Conservation (phyloP, 352 stramenopile genomes). For the Phytophthora capsici region DNA sequence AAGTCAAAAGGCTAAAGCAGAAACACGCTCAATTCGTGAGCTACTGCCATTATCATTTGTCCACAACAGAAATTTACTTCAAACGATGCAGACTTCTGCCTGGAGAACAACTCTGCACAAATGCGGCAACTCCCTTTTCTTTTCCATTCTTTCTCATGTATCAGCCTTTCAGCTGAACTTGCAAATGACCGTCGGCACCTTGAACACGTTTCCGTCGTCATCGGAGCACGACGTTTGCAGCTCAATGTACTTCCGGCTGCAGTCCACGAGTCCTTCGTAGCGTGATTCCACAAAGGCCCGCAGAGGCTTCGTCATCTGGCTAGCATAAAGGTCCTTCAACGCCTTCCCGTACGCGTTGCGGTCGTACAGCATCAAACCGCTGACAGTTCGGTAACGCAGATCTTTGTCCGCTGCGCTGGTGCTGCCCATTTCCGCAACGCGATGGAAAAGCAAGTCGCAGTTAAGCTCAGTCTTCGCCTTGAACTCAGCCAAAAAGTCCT, state of each 20-base stretch:
- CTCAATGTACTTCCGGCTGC: constrained; percentile 82
- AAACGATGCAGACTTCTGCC: constrained; percentile 10
- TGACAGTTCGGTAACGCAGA: constrained; percentile 66
- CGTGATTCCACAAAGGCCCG: constrained; percentile 74
- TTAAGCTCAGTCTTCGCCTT: constrained; percentile 78
- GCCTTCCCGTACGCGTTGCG: constrained; percentile 79
- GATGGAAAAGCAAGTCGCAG: constrained; percentile 84
- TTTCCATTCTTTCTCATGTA: background rate
- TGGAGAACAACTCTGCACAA: constrained; percentile 5
- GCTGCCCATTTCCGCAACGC: constrained; percentile 74
- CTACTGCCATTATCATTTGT: constrained; percentile 13
- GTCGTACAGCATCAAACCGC: constrained; percentile 88
- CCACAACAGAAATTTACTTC: constrained; percentile 16
- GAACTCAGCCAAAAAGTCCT: constrained; percentile 72
- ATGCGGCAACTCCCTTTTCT: constrained; percentile 4
- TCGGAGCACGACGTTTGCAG: constrained; percentile 88
- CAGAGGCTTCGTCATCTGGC: constrained; percentile 63
- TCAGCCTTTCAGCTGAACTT: constrained; percentile 66
- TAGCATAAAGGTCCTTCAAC: constrained; percentile 74
- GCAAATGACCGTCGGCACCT: constrained; percentile 87
- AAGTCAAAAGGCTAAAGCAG: background rate
- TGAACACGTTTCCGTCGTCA: constrained; percentile 82
- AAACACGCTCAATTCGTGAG: background rate
- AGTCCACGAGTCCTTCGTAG: constrained; percentile 86
- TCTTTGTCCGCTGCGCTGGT: constrained; percentile 66